phyloP scores from a whole-genome alignment of 192 early-diverging fungal species.

The Coemansia umbellata region DNA sequence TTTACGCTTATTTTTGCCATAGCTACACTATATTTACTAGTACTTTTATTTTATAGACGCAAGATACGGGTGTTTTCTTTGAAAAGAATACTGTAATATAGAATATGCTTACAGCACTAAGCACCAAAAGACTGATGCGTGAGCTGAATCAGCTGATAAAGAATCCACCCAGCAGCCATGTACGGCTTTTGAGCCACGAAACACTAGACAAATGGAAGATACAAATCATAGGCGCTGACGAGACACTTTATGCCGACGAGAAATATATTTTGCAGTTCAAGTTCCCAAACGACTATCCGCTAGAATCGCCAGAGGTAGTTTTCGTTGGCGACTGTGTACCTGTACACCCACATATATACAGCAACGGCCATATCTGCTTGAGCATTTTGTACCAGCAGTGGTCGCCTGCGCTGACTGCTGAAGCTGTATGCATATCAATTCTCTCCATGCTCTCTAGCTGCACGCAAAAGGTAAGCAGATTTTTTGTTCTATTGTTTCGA shows the following conservation, averaged over 20 bases:
- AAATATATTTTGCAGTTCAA: conserved; percentile 57
- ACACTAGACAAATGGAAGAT: conserved; percentile 56
- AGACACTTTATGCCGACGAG: conserved; percentile 64
- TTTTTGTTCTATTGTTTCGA: conserved; percentile 32
- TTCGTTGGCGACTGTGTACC: conserved; percentile 59
- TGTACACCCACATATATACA: conserved; percentile 75
- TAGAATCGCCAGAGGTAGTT: conserved; percentile 71
- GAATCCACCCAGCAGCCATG: conserved; percentile 8
- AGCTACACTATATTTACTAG: too few relatives aligned
- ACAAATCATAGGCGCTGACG: conserved; percentile 58
- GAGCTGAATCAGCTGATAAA: conserved; percentile 21
- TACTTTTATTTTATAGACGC: not conserved
- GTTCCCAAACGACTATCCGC: conserved; percentile 67
- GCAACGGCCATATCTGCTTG: conserved; percentile 95
- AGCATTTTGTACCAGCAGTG: conserved; percentile 94
- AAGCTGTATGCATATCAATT: conserved; percentile 83
- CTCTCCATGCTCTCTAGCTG: conserved; percentile 93
- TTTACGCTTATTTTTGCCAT: too few relatives aligned
- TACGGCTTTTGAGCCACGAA: conserved; percentile 12
- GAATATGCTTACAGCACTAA: conserved; percentile 7
- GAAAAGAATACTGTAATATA: not conserved
- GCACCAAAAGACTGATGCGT: conserved; percentile 30
- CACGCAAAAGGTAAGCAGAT: conserved; percentile 60
- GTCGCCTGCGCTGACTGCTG: conserved; percentile 87
- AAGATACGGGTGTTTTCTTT: not conserved